These are phyloP conservation scores for Pythium chondricola DNA, from an alignment of 352 stramenopile genomes.

Conservation along the genomic window DNA sequence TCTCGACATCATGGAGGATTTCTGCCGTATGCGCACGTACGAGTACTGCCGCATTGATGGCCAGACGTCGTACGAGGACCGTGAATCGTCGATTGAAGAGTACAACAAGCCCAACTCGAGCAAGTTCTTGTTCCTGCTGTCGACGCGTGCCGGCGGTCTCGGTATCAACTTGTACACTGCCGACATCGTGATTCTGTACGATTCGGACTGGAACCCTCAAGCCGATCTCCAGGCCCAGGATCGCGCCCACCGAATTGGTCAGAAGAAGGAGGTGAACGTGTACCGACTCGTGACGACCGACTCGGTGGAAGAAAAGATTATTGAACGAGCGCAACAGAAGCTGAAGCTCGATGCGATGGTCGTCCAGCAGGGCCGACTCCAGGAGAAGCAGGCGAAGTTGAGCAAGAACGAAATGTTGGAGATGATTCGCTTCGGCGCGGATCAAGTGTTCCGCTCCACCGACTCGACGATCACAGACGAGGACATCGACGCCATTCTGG, in stretches of 20 bases:
- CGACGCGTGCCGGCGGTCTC: conserved; percentile 95
- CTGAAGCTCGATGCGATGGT: conserved; percentile 88
- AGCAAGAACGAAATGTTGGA: conserved; percentile 95
- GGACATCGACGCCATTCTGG: conserved; percentile 98
- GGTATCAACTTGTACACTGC: conserved; percentile 99
- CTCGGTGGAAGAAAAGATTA: conserved; percentile 98
- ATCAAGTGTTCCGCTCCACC: conserved; percentile 97
- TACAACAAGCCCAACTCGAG: conserved; percentile 96
- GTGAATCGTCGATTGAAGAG: conserved; percentile 80
- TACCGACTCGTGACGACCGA: conserved; percentile 94
- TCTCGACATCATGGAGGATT: conserved; percentile 94
- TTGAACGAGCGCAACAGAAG: conserved; percentile 97
- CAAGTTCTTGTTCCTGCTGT: conserved; percentile 98
- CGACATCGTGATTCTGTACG: conserved; percentile 98
- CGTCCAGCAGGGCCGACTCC: conserved; percentile 78
- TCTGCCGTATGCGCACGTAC: conserved; percentile 92
- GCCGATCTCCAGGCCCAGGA: conserved; percentile 94
- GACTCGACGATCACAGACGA: conserved; percentile 96
- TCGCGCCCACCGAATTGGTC: conserved; percentile 96
- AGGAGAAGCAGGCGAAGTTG: conserved; percentile 90
- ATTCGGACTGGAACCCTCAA: conserved; percentile 98
- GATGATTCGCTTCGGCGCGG: conserved; percentile 97
- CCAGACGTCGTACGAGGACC: conserved; percentile 83
- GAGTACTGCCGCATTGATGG: conserved; percentile 88
- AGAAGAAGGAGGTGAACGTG: conserved; percentile 98